A percentile compares a stretch with the other conserved stretches of the same genome.
Conservation (phyloP, 768 basidiomycete genomes). For the Lyophyllum semitale region DNA sequence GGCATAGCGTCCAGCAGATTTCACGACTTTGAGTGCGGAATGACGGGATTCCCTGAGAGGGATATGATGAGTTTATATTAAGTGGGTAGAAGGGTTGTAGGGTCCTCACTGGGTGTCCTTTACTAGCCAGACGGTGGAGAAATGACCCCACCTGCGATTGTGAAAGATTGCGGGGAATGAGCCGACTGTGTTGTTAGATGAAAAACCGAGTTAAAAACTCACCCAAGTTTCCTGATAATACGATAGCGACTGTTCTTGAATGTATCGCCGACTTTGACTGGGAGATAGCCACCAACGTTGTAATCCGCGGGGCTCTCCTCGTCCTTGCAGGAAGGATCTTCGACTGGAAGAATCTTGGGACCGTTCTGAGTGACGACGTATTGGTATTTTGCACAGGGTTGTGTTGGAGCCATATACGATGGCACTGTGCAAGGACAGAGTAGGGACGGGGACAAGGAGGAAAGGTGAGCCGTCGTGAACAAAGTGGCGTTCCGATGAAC, state of each 20-base stretch:
- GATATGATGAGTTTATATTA: neutral
- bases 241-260: constrained; percentile 86
- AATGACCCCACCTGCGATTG: constrained; percentile 82
- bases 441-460: constrained; percentile 15
- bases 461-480: constrained; percentile 5
- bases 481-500: constrained; percentile 16
- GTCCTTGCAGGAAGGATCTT: constrained; percentile 67
- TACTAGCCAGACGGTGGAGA: constrained; percentile 93
- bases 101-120: constrained; percentile 68
- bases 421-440: constrained; percentile 15
- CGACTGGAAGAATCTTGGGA: constrained; percentile 72
- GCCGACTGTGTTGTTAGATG: constrained; percentile 24
- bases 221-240: constrained; percentile 91
- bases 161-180: constrained; percentile 15
- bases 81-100: constrained; percentile 15
- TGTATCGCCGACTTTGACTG: constrained; percentile 77
- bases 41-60: constrained; percentile 63
- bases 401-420: constrained; percentile 64
- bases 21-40: constrained; percentile 93
- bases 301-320: constrained; percentile 86
- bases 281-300: constrained; percentile 79
- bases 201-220: constrained; percentile 19
- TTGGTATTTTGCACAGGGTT: constrained; percentile 71
- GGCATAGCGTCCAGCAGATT: constrained; percentile 92
- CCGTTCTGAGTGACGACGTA: constrained; percentile 69